Evolutionary conservation across 139 green algal species (phyloP), one percentile per base, ranked within the genome.

Genomic region (Chlamydomonas schloesseri): DNA sequence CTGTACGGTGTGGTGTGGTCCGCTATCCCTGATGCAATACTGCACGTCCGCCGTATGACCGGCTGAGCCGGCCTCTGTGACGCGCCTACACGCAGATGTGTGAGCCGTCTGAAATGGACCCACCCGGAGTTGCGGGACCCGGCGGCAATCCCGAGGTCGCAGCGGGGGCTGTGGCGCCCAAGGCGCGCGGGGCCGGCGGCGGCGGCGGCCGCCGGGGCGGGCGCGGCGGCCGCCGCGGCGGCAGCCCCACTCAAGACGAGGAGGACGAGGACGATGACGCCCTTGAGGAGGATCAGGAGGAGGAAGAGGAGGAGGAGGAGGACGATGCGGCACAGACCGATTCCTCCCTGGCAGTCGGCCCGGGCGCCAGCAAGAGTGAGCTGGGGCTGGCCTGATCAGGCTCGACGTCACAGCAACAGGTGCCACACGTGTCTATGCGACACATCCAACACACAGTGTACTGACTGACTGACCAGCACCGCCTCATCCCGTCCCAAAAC

Each of bases 21-120:
- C n/a, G n/a, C n/a, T n/a, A n/a, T n/a, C n/a, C n/a, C n/a, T n/a
- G n/a, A n/a, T n/a, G n/a, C n/a, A n/a, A n/a, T n/a, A n/a, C n/a
- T n/a, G n/a, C n/a, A n/a, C n/a, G n/a, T n/a, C n/a, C n/a, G n/a
- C n/a, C n/a, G n/a, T n/a, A n/a, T n/a, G n/a, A n/a, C n/a, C n/a
- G n/a, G n/a, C n/a, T n/a, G n/a, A n/a, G n/a, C n/a, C n/a, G n/a
- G n/a, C n/a, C n/a, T n/a, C n/a, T n/a, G n/a, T n/a, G n/a, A n/a
- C n/a, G n/a, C n/a, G n/a, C n/a, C n/a, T n/a, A n/a, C n/a, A n/a
- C 29, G 60, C 60, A 83, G 76, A 28, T 31, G 76, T 84, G 73
- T 71, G 83, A 92, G 65, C 85, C 89, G 11, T 29, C 53, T 15
- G 89, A 92, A 37, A 57, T 85, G 3, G 73, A 79, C 6, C 85